phyloP scores from a whole-genome alignment of 768 basidiomycete genomes.

The Naganishia vishniacii region DNA sequence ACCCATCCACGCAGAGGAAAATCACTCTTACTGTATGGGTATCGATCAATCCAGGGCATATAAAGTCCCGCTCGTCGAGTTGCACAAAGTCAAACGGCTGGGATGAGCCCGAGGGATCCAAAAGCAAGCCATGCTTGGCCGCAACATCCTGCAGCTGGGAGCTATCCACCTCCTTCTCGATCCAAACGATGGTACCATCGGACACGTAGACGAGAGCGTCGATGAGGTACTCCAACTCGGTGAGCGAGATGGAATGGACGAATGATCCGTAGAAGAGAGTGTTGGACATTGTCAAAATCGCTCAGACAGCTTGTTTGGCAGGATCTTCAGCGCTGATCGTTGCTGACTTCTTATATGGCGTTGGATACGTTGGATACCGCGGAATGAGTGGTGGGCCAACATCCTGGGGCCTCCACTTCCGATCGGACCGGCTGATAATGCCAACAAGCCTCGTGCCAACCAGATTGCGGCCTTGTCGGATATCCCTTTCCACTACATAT shows the following conservation, averaged over 20 bases:
- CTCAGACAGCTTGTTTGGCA: not conserved
- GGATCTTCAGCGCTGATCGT: not conserved
- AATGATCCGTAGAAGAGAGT: constrained; percentile 36
- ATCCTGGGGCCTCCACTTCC: not conserved
- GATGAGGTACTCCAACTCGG: constrained; percentile 50
- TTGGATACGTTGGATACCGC: not conserved
- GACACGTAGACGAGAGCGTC: constrained; percentile 58
- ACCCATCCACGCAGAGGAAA: not conserved
- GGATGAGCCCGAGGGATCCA: constrained; percentile 33
- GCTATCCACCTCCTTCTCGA: constrained; percentile 57
- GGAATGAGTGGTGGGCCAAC: not conserved
- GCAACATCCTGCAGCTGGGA: constrained; percentile 51
- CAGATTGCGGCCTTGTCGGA: not conserved
- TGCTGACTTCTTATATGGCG: not conserved
- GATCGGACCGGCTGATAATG: not conserved
- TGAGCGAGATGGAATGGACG: constrained; percentile 38
- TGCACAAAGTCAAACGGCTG: constrained; percentile 47
- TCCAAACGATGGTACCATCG: constrained; percentile 64
- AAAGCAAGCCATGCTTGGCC: constrained; percentile 54
- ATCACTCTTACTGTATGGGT: constrained; percentile 70
- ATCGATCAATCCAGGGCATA: constrained; percentile 85
- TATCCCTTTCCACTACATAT: too few species aligned
- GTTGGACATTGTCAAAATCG: constrained; percentile 3
- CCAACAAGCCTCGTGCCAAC: too few species aligned
- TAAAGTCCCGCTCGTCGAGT: constrained; percentile 56